Evolutionary conservation across 257 asterid genomes (phyloP), one percentile per base, ranked within the genome.

Genomic region (Penstemon eatonii): DNA sequence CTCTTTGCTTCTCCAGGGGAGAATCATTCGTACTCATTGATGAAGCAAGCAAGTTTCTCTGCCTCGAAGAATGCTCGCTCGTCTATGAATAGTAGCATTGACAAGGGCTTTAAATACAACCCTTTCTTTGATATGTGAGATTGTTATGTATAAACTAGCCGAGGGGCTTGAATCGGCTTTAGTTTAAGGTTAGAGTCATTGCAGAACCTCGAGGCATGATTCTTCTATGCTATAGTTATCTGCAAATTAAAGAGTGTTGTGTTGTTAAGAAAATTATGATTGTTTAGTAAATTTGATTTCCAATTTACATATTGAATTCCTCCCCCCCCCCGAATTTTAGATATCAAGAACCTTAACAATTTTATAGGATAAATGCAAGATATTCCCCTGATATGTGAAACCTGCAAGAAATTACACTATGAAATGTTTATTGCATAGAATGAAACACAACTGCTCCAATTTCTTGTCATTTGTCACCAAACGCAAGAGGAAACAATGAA

Each of bases 31-130:
- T 76, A 71, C 76, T 63, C 73, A 5, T 25, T 25, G 33, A 37
- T 49, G 66, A 71, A 79, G 80, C 85, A 82, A 61, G 38, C 68
- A 19, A 78, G 75, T 61, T 62, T 72, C 12, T 69, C 80, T 62
- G 63, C 80, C 57, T 69, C 83, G 8, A 82, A 68, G 79, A 67
- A 51, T 46, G 58, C 53, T 45, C 25, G 65, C 6, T 38, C 76
- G 7, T 75, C 79, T 11, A 41, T 67, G 40, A 76, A 67, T 10
- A 81, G 76, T 46, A 89, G 85, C 71, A 75, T 81, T 15, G 89
- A 84, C 9, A 82, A 82, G 76, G 90, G 91, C 36, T 82, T 90
- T 49, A 86, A 71, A 65, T 88, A 86, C 38, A 90, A 90, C 76
- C 96, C 95, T 57, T 90, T 90, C 81, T 86, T 84, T 60, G 90